Base-by-base conservation (phyloP, 2,329 filamentous ascomycete genomes). In the Pestalotiopsis fici region DNA sequence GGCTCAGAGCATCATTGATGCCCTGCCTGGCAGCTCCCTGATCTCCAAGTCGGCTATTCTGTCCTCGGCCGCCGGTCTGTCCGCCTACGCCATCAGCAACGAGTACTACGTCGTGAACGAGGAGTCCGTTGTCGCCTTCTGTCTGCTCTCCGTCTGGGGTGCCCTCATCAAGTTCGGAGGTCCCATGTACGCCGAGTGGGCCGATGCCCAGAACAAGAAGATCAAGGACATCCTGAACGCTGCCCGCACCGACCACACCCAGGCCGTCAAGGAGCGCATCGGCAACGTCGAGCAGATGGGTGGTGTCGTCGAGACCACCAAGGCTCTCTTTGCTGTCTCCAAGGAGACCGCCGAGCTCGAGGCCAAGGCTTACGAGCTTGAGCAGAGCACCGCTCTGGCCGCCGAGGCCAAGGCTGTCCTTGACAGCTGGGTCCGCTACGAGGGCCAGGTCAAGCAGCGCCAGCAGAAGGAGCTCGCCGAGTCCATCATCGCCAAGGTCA, bases 21-120 rank as follows among this genome's bases (percentile, higher is more conserved):
- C 95, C 71, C 89, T 99, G 65, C 96, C 96, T 78, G 96, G 97
- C 76, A 97, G 89, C 89, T 95, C 88, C 79, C 87, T 98, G 73
- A 86, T 97, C 80, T 97, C 94, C 83, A 99, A 99, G 91, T 94
- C 94, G 75, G 96, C 96, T 78, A 95, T 98, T 80, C 92, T 99
- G 78, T 98, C 95, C 79, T 95, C 94, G 77, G 91, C 92, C 73
- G 93, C 96, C 78, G 95, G 93, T 85, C 84, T 97, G 76, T 95
- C 93, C 78, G 89, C 97, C 82, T 97, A 96, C 80, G 96, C 94
- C 78, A 94, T 99, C 85, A 97, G 93, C 91, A 99, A 97, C 86
- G 96, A 99, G 90, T 94, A 98, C 87, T 98, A 98, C 85, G 94
- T 99, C 81, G 88, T 99, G 85, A 99, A 99, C 87, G 96, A 99